Base-by-base conservation (phyloP, 306 rosid genomes). In the Parietaria judaica region DNA sequence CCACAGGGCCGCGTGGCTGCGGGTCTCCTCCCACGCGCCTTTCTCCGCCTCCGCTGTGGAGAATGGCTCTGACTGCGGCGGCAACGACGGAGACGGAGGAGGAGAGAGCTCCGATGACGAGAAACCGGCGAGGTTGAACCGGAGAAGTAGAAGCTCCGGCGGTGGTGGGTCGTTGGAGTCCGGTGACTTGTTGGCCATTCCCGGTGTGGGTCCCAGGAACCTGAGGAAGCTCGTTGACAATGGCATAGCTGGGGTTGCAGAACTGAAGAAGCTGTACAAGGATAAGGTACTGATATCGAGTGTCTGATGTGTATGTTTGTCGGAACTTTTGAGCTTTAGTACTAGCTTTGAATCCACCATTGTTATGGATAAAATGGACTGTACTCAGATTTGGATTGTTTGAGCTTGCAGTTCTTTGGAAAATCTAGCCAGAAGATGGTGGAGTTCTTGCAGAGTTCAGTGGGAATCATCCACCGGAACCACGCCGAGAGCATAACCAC, bases 401-500 rank as follows among this genome's bases (percentile, higher is more conserved):
- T 41, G 45, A 41, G 53, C 41, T 68, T 75, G 78, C 84, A 92
- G 96, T 92, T 92, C 74, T 79, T 78, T 65, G 95, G 99, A 17
- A 78, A 88, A 67, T 79, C 95, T 14, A 82, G 85, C 75, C 80
- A 86, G 66, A 83, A 82, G 79, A 92, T 92, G 98, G 90, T 92
- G 46, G 94, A 84, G 81, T 88, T 71, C 76, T 84, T 92, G 35
- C 95, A 75, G 86, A 79, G 94, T 72, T 84, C 95, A 16, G 94
- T 92, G 17, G 98, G 98, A 70, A 92, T 92, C 70, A 88, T 86
- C 67, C 98, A 92, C 88, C 81, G 74, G 77, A 92, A 88, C 79
- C 96, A 92, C 69, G 98, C 98, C 38, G 96, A 88, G 70, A 92
- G 96, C 48, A 92, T 92, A 47, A 88, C 98, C 37, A 82, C 83